Evolutionary conservation across 768 basidiomycete genomes (phyloP).

Genomic region (Trametes meyenii): DNA sequence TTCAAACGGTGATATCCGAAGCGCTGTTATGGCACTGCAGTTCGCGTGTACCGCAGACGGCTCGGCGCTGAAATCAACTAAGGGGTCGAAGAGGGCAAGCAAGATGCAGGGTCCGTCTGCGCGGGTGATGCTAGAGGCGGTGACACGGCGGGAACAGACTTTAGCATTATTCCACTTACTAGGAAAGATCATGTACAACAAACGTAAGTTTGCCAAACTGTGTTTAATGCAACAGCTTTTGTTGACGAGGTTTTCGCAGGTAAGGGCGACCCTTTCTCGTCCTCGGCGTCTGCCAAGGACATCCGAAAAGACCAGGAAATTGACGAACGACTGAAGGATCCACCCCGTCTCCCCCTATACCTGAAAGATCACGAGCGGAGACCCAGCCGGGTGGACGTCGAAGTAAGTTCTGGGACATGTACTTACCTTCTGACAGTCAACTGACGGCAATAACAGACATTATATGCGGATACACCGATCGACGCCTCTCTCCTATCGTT

Average conservation of each 20-base stretch:
- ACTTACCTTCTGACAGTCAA: no score
- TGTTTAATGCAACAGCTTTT: no score
- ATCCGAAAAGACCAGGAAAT: conserved; percentile 59
- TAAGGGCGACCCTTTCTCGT: conserved; percentile 67
- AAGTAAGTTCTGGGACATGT: conserved; percentile 45
- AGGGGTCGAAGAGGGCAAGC: conserved; percentile 34
- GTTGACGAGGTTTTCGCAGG: conserved; percentile 45
- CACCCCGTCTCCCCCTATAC: conserved; percentile 59
- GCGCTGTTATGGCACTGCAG: conserved; percentile 91
- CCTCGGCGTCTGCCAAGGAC: conserved; percentile 63
- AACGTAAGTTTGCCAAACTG: conserved; percentile 57
- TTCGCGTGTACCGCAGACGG: conserved; percentile 67
- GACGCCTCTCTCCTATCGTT: conserved; percentile 88
- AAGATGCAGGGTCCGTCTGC: conserved; percentile 29
- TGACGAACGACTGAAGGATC: conserved; percentile 57
- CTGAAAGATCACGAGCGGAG: conserved; percentile 61
- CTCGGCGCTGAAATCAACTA: not conserved
- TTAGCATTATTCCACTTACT: conserved; percentile 89
- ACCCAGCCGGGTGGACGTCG: conserved; percentile 74
- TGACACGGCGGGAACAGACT: conserved; percentile 84
- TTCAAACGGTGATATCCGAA: conserved; percentile 89
- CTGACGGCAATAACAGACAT: conserved; percentile 42
- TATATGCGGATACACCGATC: conserved; percentile 86
- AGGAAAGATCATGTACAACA: conserved; percentile 94
- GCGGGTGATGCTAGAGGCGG: conserved; percentile 61